phyloP scores from a whole-genome alignment of 2,329 filamentous ascomycete genomes.

The Phyllosticta ampelicida region DNA sequence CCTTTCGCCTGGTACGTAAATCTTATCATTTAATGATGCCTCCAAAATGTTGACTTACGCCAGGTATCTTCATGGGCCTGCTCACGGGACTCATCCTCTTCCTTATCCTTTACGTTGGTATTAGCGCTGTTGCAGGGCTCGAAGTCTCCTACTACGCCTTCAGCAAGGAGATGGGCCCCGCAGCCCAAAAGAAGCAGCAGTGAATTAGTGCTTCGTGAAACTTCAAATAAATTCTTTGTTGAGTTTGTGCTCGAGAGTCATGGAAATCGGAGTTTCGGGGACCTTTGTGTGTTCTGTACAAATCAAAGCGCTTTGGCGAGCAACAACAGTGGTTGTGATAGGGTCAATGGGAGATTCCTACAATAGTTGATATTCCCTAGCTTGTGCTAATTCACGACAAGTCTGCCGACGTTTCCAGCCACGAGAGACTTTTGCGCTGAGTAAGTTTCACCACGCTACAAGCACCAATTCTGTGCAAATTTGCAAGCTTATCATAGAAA shows the following conservation, averaged over 20 bases:
- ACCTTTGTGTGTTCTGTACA: conserved; percentile 1
- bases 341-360: background rate
- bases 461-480: too few species aligned
- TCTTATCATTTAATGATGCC: background rate
- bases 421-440: too few species aligned
- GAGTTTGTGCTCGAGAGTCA: background rate
- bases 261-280: background rate
- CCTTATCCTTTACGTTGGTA: conserved; percentile 65
- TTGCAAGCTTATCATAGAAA: too few species aligned
- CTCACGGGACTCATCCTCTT: conserved; percentile 60
- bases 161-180: conserved; percentile 89
- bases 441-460: too few species aligned
- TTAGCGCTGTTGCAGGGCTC: conserved; percentile 66
- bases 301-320: background rate
- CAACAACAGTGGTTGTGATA: background rate
- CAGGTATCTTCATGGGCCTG: conserved; percentile 83
- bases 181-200: conserved; percentile 72
- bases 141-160: conserved; percentile 91
- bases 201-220: conserved; percentile 20
- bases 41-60: background rate
- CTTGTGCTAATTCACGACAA: too few species aligned
- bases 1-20: conserved; percentile 66
- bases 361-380: background rate
- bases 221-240: background rate
- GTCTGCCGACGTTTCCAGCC: too few species aligned